phyloP scores from a whole-genome alignment of 2,329 filamentous ascomycete species.

The Penicillium sp. region DNA sequence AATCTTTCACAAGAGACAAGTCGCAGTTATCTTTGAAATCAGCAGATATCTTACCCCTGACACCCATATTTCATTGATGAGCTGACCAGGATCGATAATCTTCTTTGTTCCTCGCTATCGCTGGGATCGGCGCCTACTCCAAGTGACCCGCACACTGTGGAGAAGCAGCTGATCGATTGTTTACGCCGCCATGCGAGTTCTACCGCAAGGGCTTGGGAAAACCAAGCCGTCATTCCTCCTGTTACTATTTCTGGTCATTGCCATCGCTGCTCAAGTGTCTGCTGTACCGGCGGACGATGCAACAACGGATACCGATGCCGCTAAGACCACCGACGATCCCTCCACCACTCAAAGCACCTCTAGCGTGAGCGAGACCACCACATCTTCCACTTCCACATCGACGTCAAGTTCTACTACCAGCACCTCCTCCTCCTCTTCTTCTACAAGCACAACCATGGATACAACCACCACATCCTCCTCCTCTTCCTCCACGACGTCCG shows the following conservation, averaged over 20 bases:
- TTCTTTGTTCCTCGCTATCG: conserved; percentile 12
- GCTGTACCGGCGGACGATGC: conserved; percentile 21
- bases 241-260: conserved; percentile 17
- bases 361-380: conserved; percentile 20
- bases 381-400: conserved; percentile 18
- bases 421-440: conserved; percentile 16
- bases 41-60: not conserved
- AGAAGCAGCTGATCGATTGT: conserved; percentile 21
- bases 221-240: conserved; percentile 17
- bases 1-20: conserved; percentile 4
- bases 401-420: conserved; percentile 14
- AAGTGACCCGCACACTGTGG: conserved; percentile 25
- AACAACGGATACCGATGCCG: conserved; percentile 19
- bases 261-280: conserved; percentile 19
- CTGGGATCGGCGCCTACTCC: conserved; percentile 20
- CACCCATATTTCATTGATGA: not conserved
- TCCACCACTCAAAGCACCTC: conserved; percentile 23
- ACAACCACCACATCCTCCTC: conserved; percentile 24
- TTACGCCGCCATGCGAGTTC: conserved; percentile 24
- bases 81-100: not conserved
- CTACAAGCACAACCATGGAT: conserved; percentile 19
- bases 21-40: conserved; percentile 1
- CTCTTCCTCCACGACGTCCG: conserved; percentile 22
- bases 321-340: conserved; percentile 27
- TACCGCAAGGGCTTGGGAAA: conserved; percentile 15